Evolutionary conservation across 108 stramenopile genomes (phyloP).

Genomic region (Fragilaria crotonensis): DNA sequence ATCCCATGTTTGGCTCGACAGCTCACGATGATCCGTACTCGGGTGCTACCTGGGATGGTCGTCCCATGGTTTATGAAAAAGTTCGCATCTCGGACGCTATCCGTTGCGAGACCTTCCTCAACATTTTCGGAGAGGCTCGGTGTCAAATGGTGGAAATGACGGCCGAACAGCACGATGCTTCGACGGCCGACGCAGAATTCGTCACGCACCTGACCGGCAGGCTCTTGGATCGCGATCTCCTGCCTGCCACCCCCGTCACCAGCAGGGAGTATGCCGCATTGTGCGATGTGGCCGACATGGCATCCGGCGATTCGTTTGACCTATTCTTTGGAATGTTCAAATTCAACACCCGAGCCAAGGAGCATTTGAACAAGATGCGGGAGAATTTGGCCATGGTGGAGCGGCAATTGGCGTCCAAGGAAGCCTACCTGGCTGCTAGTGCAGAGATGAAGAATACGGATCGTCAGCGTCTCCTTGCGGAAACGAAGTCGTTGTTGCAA

Average conservation of each 20-base stretch:
- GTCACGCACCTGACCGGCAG: slow-evolving; percentile 93
- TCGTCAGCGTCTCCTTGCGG: slow-evolving; percentile 81
- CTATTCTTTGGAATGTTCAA: slow-evolving; percentile 95
- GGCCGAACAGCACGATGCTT: slow-evolving; percentile 83
- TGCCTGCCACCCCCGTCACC: slow-evolving; percentile 84
- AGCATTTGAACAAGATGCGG: slow-evolving; percentile 61
- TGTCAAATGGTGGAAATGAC: slow-evolving; percentile 92
- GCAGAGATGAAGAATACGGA: slow-evolving; percentile 86
- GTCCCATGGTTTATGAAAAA: slow-evolving; percentile 88
- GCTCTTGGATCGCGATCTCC: slow-evolving; percentile 68
- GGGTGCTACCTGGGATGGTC: slow-evolving; percentile 67
- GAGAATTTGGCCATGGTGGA: slow-evolving; percentile 90
- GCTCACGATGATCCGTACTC: slow-evolving; percentile 10
- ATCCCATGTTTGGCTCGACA: slow-evolving; percentile 89
- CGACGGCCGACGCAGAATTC: slow-evolving; percentile 92
- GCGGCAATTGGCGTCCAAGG: slow-evolving; percentile 88
- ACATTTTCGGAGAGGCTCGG: slow-evolving; percentile 82
- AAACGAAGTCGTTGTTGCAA: slow-evolving; percentile 76
- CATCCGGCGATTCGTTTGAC: slow-evolving; percentile 86
- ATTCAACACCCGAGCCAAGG: slow-evolving; percentile 78
- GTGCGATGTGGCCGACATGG: slow-evolving; percentile 86
- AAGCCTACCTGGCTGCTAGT: slow-evolving; percentile 88
- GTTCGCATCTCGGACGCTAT: slow-evolving; percentile 63
- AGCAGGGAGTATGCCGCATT: slow-evolving; percentile 88
- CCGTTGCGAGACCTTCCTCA: slow-evolving; percentile 77